phyloP scores from a whole-genome alignment of 768 basidiomycete genomes.

The Leccinum broughii region DNA sequence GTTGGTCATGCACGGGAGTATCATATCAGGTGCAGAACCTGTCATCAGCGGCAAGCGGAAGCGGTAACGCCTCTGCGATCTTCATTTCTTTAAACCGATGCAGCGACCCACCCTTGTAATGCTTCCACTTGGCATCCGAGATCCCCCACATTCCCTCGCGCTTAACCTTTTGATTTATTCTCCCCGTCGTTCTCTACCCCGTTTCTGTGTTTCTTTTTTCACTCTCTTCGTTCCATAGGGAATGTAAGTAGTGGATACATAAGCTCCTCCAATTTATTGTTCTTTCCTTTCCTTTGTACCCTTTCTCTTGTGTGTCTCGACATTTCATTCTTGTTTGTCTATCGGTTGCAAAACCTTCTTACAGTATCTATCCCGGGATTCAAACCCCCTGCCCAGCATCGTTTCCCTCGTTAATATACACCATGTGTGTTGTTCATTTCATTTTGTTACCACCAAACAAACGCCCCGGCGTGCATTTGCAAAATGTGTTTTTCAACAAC shows the following conservation, averaged over 20 bases:
- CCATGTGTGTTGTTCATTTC: slow-evolving; percentile 3
- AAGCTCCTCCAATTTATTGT: background rate
- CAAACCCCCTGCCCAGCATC: background rate
- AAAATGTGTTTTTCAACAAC: background rate
- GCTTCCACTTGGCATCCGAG: background rate
- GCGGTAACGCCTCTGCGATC: slow-evolving; percentile 16
- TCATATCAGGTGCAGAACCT: slow-evolving; percentile 13
- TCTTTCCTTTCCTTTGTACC: background rate
- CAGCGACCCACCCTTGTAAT: background rate
- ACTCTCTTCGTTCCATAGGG: slow-evolving; percentile 11
- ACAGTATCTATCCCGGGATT: slow-evolving; percentile 15
- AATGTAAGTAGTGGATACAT: slow-evolving; percentile 9
- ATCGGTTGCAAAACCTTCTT: background rate
- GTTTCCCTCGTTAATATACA: background rate
- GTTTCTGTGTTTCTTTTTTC: background rate
- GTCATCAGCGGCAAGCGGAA: slow-evolving; percentile 27
- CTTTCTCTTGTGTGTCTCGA: background rate
- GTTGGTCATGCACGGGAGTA: slow-evolving; percentile 1
- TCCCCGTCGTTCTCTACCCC: background rate
- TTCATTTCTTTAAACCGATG: background rate
- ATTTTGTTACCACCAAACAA: background rate
- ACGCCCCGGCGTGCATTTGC: background rate
- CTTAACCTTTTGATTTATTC: background rate
- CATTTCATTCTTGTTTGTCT: slow-evolving; percentile 3
- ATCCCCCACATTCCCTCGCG: background rate